Percentiles rank a stretch among this genome's conserved stretches.
phyloP scores from a whole-genome alignment of 306 rosid species.

The Inga leiocalycina region DNA sequence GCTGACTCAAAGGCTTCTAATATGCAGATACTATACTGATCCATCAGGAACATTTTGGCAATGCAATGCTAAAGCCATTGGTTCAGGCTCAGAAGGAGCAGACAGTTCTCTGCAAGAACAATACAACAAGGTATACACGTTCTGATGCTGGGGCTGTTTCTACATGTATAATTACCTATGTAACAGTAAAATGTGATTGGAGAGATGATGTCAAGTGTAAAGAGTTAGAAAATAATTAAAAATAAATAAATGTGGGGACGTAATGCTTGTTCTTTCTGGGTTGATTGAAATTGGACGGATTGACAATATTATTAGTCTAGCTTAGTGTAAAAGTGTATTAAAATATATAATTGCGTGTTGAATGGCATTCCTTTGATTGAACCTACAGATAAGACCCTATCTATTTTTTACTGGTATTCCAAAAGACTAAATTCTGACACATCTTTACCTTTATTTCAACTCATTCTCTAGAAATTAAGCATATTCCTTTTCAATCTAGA shows the following conservation, averaged over 20 bases:
- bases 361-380: not conserved
- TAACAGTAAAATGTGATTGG: constrained; percentile 15
- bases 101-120: constrained; percentile 99
- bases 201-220: not conserved
- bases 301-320: not conserved
- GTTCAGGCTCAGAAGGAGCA: constrained; percentile 99
- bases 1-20: constrained; percentile 24
- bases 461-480: constrained; percentile 1
- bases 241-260: not conserved
- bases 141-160: not conserved
- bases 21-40: constrained; percentile 87
- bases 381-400: not conserved
- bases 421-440: not conserved
- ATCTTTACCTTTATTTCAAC: not conserved
- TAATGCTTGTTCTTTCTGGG: not conserved
- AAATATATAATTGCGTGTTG: not conserved
- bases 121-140: constrained; percentile 76
- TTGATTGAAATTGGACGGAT: not conserved
- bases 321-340: not conserved
- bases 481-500: not conserved
- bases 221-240: not conserved
- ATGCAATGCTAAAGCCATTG: constrained; percentile 98
- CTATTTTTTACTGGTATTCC: not conserved
- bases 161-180: not conserved
- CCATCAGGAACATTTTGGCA: constrained; percentile 99